Conservation (phyloP, 345 rosid species). For the Sonneratia caseolaris region DNA sequence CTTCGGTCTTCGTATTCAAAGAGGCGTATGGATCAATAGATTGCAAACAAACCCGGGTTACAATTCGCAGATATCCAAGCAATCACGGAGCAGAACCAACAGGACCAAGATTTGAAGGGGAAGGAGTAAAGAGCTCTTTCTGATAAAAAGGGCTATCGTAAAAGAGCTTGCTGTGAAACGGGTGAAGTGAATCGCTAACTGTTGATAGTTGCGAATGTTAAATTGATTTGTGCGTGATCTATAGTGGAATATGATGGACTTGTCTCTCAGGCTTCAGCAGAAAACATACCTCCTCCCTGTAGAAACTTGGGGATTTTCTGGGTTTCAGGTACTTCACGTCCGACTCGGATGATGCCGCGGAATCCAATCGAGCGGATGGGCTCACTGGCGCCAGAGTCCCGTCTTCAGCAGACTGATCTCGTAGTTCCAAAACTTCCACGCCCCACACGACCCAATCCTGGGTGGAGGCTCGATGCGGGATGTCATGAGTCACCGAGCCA, state of each 20-base stretch:
- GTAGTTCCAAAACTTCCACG: slow-evolving; percentile 51
- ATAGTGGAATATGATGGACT: too few species aligned
- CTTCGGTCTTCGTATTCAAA: slow-evolving; percentile 56
- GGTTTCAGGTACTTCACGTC: slow-evolving; percentile 32
- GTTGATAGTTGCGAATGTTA: too few species aligned
- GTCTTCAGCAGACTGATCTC: slow-evolving; percentile 12
- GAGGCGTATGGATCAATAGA: slow-evolving; percentile 35
- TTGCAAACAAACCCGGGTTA: slow-evolving; percentile 19
- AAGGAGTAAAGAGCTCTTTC: too few species aligned
- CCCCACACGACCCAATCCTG: slow-evolving; percentile 69
- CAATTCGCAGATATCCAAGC: background rate
- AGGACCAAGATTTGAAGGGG: too few species aligned
- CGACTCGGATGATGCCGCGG: slow-evolving; percentile 12
- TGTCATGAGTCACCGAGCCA: slow-evolving; percentile 69
- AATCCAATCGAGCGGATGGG: background rate
- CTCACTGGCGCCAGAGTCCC: background rate
- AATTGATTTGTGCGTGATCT: too few species aligned
- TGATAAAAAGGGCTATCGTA: too few species aligned
- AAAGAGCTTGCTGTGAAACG: too few species aligned
- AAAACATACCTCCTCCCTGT: slow-evolving; percentile 50
- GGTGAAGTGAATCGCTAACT: too few species aligned
- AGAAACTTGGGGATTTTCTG: slow-evolving; percentile 28
- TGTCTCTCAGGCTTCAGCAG: too few species aligned
- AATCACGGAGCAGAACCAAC: too few species aligned
- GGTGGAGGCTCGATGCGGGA: slow-evolving; percentile 48